Evolutionary conservation across 768 basidiomycete species (phyloP), one percentile per base, ranked within the genome.

Genomic region (Mycena capillaripes): DNA sequence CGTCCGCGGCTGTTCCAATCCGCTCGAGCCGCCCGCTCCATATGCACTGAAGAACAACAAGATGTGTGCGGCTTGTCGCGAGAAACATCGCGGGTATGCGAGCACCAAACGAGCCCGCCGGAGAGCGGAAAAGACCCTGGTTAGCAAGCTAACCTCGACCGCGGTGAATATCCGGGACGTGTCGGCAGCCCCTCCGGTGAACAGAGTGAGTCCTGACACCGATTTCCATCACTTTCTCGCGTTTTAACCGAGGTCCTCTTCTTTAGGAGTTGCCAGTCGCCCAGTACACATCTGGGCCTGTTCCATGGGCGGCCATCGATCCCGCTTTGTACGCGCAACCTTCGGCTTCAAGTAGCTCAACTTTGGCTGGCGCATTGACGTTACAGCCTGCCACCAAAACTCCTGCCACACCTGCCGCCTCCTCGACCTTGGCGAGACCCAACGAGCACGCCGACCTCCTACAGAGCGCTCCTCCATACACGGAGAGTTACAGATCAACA

Each of bases 51-150:
- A 23, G 19, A 53, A 74, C 4, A 84, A 81, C 77, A 89, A 86
- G 79, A 89, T 90, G 89, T 90, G 89, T 82, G 85, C 87, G 25
- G 73, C 72, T 0, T 90, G 89, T 79, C 82, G 89, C 27, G 82
- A 83, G 42, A 83, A 86, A 21, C 89, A 90, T 76, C 84, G 88
- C 30, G 78, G 84, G 7, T 89, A 90, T 58, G 88, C 87, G 12
- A 85, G 77, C 40, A 87, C 88, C 5, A 89, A 89, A 75, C 80
- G 88, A 19, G 84, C 85, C 6, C 83, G 85, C 66, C 79, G 88
- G 68, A 89, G 89, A 77, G 73, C 82, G 72, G 89, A 90, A 77
- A 90, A 89, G 77, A 84, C 84, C 0, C 82, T 84, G 8, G 73
- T 84, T 11, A 59, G 29, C 29, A 36, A 48, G 11, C 8, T 68